Percentiles rank a stretch among this genome's conserved stretches.
These are phyloP conservation scores for Curvularia verruculosa DNA, from an alignment of 2,329 filamentous ascomycete species.

Conservation along the genomic window DNA sequence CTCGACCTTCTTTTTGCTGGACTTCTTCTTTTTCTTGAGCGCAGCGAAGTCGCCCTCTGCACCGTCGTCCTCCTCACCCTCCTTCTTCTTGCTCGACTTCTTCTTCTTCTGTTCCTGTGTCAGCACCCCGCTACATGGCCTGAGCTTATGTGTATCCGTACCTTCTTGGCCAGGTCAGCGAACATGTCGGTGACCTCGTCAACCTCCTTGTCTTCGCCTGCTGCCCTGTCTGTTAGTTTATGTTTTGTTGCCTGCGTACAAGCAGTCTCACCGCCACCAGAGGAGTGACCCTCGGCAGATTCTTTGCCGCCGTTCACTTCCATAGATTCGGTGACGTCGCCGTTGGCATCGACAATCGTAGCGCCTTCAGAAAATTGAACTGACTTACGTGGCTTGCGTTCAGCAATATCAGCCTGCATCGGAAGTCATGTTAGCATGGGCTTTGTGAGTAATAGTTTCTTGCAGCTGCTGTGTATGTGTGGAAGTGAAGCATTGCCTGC, in stretches of 20 bases:
- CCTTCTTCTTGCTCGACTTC: slow-evolving; percentile 64
- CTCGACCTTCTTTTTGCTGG: slow-evolving; percentile 62
- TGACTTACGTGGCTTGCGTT: slow-evolving; percentile 84
- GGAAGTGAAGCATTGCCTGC: neutral
- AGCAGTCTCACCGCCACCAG: slow-evolving; percentile 34
- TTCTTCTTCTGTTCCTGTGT: slow-evolving; percentile 63
- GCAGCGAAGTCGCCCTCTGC: slow-evolving; percentile 65
- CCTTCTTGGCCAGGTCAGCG: slow-evolving; percentile 73
- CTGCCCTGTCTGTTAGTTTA: slow-evolving; percentile 31
- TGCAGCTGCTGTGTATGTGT: neutral
- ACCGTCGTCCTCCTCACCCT: slow-evolving; percentile 58
- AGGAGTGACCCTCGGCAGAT: slow-evolving; percentile 75
- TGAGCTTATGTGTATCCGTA: slow-evolving; percentile 6
- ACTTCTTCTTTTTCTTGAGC: slow-evolving; percentile 89
- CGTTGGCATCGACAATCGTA: slow-evolving; percentile 87
- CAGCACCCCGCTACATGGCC: slow-evolving; percentile 2
- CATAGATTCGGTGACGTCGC: slow-evolving; percentile 78
- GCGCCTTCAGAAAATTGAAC: slow-evolving; percentile 91
- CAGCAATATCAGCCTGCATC: slow-evolving; percentile 53
- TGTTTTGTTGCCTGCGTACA: slow-evolving; percentile 9
- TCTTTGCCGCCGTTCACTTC: slow-evolving; percentile 75
- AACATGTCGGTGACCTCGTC: slow-evolving; percentile 68
- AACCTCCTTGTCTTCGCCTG: slow-evolving; percentile 61
- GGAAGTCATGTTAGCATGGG: slow-evolving; percentile 29
- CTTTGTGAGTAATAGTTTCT: neutral